Evolutionary conservation across 345 rosid species (phyloP), one percentile per base, ranked within the genome.

Genomic region (Bruguiera gymnorhiza): DNA sequence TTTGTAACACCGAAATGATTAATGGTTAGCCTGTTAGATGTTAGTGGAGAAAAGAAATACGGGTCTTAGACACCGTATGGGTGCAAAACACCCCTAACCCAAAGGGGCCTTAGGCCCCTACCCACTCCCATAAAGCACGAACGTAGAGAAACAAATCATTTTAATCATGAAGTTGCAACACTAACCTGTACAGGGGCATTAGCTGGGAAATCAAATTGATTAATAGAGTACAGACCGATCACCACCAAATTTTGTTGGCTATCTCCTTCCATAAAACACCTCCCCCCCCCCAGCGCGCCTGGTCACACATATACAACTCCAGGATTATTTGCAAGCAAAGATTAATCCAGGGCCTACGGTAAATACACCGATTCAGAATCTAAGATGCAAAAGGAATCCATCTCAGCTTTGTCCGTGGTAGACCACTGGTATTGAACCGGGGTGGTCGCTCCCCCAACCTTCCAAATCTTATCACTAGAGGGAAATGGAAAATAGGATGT

Each of bases 341-440:
- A 63, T 61, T 21, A 32, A 27, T 67, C 73, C 19, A 75, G 62
- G 65, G 66, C 80, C 52, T 73, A 68, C 76, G 80, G 56, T 53
- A 80, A 54, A 71, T 83, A 83, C 57, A 66, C 79, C 0, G 80
- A 81, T 66, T 68, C 43, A 34, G 84, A 73, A 65, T 80, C 79
- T 31, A 78, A 73, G 68, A 76, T 26, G 30, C 63, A 59, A 54
- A 51, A 69, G 53, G 74, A 26, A 71, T 63, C 59, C 56, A 73
- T 65, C 73, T 75, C 74, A 50, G 78, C 76, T 61, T 78, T 78
- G 46, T 36, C 55, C 71, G 75, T 50, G 24, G 60, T 29, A 68
- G 86, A 84, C 84, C 84, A 83, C 39, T 63, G 73, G 63, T 76
- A 83, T 50, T 78, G 48, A 64, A 46, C 72, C 8, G 74, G 67